A percentile compares a stretch with the other conserved stretches of the same genome.
Conservation (phyloP, 371 early-diverging fungal species). For the Zychaea mexicana region DNA sequence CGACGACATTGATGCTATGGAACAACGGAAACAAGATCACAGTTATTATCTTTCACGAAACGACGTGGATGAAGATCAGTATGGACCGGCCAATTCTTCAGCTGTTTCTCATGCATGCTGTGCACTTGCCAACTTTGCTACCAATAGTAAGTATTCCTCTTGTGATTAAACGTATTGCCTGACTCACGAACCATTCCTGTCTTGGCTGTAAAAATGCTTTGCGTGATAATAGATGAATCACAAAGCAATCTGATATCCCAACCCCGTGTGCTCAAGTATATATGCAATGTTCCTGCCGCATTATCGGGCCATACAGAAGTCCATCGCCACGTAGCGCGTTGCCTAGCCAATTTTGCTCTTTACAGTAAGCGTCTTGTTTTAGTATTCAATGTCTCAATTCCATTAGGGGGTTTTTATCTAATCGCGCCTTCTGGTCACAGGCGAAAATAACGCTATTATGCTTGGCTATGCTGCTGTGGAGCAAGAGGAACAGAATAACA, state of each 20-base stretch:
- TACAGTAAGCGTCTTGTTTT: slow-evolving; percentile 37
- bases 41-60: slow-evolving; percentile 9
- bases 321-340: slow-evolving; percentile 59
- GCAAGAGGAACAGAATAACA: no score
- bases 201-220: neutral
- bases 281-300: slow-evolving; percentile 39
- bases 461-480: slow-evolving; percentile 9
- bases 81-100: slow-evolving; percentile 24
- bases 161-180: neutral
- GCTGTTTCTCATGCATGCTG: slow-evolving; percentile 62
- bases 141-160: slow-evolving; percentile 42
- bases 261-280: slow-evolving; percentile 42
- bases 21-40: slow-evolving; percentile 16
- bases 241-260: slow-evolving; percentile 55
- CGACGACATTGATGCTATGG: neutral
- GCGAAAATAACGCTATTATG: slow-evolving; percentile 30
- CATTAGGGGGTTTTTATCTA: slow-evolving; percentile 11
- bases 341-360: slow-evolving; percentile 59
- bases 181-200: neutral
- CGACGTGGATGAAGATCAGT: neutral
- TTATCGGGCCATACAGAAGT: slow-evolving; percentile 39
- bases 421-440: slow-evolving; percentile 15
- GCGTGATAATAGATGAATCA: slow-evolving; percentile 54
- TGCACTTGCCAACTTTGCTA: slow-evolving; percentile 66
- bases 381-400: slow-evolving; percentile 8